Evolutionary conservation across 108 stramenopile genomes (phyloP), one percentile per base, ranked within the genome.

Genomic region (Fragilariopsis cylindrus): DNA sequence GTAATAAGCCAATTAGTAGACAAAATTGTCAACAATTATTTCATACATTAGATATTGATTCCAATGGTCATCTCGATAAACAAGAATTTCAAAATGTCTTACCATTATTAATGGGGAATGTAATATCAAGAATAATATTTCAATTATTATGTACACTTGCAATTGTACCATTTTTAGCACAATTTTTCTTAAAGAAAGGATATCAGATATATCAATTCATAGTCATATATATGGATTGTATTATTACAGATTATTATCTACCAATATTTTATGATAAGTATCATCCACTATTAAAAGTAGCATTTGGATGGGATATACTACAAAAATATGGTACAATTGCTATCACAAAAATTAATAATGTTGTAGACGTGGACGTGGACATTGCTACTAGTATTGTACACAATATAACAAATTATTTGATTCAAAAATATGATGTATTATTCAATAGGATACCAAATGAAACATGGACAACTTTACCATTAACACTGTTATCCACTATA

Each of bases 31-130:
- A 82, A 3, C 76, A 85, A 12, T 78, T 94, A 8, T 94, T 94
- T 78, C 75, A 77, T 11, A 69, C 80, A n/a, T 49, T 90, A 49
- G 90, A 94, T 64, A 69, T 45, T 0, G 87, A 92, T 60, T 47
- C 77, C 15, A 63, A 72, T 56, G 89, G 88, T 16, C 57, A 70
- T 21, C 75, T 94, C 67, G 77, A 84, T 62, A 68, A 72, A 44
- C 76, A 89, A 5, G 93, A 94, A 72, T 94, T 92, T 71, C 69
- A 77, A 44, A 57, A 57, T 13, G 93, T 92, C 18, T 86, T 94
- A 81, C 77, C 77, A 58, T 79, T 94, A 8, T 65, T 94, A 21
- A 90, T 87, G 56, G 80, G 86, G 7, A 91, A 94, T 67, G 89
- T 92, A 4, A 69, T 91, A 46, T 72, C 83, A 11, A 76, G 93